Base-by-base conservation (phyloP, 345 rosid species). In the Melastoma malabathricum region DNA sequence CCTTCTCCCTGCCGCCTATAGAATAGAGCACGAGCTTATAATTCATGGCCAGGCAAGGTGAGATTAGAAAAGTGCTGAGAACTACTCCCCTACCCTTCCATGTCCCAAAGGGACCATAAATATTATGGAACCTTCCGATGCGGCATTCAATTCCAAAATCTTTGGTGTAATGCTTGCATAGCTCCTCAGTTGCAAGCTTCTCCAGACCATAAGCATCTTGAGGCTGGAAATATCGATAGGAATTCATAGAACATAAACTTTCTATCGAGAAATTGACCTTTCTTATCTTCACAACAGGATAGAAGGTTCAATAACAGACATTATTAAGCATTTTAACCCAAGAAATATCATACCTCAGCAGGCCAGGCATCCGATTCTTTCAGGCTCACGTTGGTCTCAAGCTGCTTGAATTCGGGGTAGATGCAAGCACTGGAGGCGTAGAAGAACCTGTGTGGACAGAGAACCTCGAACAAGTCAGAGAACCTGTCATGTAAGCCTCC, bases 121-220 rank as follows among this genome's bases (percentile, higher is more conserved):
- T 92, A 82, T 88, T 87, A 61, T 92, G 98, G 71, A 92, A 87
- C 70, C 97, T 75, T 73, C 97, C 95, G 67, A 87, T 49, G 16
- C 98, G 87, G 54, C 98, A 92, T 74, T 92, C 97, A 43, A 87
- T 81, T 47, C 84, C 94, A 62, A 92, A 92, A 59, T 92, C 97
- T 61, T 88, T 84, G 54, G 84, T 87, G 72, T 92, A 87, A 68
- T 92, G 95, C 83, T 88, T 87, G 71, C 98, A 92, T 57, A 92
- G 57, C 73, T 92, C 97, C 81, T 92, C 97, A 0, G 97, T 88
- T 0, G 97, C 97, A 58, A 92, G 97, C 75, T 92, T 92, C 73
- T 92, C 99, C 86, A 88, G 63, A 50, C 99, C 97, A 72, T 92
- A 92, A 52, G 99, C 99, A 76, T 92, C 98, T 88, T 92, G 99